phyloP scores from a whole-genome alignment of 495 filamentous ascomycete species.

The Astrothelium macrocarpum region DNA sequence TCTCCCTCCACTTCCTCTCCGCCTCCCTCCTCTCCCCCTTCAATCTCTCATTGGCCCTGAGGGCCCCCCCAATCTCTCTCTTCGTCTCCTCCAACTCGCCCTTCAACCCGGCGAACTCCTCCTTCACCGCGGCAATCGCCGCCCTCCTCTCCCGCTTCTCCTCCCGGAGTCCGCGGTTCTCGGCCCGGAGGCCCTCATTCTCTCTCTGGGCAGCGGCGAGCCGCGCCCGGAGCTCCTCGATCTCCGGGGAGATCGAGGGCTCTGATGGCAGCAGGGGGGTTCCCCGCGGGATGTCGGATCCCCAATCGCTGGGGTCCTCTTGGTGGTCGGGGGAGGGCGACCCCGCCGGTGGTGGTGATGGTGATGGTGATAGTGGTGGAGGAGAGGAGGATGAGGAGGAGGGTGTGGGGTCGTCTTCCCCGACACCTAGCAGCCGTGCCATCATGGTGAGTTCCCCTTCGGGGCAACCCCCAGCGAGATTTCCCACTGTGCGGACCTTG shows the following conservation, averaged over 20 bases:
- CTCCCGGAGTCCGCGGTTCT: not conserved
- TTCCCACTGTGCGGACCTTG: not conserved
- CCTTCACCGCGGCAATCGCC: conserved; percentile 5
- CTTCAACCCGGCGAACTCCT: conserved; percentile 15
- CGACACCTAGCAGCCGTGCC: not conserved
- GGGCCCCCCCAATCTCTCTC: conserved; percentile 26
- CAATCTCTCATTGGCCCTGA: conserved; percentile 27
- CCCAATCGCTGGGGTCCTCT: no score
- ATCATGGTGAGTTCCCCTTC: not conserved
- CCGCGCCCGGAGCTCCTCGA: no score
- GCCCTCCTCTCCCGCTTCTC: not conserved
- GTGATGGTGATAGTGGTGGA: not conserved
- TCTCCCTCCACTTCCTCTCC: conserved; percentile 22
- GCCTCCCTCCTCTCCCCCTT: conserved; percentile 19
- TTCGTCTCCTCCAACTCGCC: conserved; percentile 25
- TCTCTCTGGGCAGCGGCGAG: no score
- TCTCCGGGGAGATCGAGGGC: no score
- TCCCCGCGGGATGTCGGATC: no score
- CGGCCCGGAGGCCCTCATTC: not conserved
- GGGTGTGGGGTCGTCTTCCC: not conserved
- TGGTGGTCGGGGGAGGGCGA: no score
- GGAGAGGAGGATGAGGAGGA: not conserved
- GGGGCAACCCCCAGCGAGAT: not conserved
- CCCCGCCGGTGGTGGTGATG: not conserved
- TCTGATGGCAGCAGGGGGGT: no score